Conservation (phyloP, 495 filamentous ascomycete species). For the Lophiotrema nucula region DNA sequence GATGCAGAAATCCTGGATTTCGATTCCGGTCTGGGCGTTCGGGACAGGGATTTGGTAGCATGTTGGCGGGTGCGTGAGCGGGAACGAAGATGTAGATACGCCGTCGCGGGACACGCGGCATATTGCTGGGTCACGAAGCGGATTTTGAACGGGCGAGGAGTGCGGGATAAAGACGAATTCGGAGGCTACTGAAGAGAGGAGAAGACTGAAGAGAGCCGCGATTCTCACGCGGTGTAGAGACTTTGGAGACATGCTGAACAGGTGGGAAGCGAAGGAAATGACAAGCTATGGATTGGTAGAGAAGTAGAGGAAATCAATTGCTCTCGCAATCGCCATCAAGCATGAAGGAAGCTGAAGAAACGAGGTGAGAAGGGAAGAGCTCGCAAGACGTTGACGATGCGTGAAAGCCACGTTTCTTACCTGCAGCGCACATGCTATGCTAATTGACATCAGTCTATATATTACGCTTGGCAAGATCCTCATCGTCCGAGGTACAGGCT, state of each 20-base stretch:
- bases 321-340: background rate
- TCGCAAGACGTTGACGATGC: background rate
- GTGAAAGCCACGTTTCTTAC: background rate
- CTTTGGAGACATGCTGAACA: background rate
- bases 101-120: background rate
- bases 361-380: too few species aligned
- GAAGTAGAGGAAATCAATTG: background rate
- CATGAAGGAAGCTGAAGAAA: background rate
- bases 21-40: background rate
- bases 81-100: background rate
- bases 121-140: background rate
- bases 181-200: background rate
- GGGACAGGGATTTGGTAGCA: background rate
- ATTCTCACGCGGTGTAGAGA: background rate
- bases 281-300: background rate
- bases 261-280: background rate
- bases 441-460: background rate
- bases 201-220: too few species aligned
- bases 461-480: background rate
- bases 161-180: background rate
- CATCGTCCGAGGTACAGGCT: too few species aligned
- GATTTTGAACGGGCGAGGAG: background rate
- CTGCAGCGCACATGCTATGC: background rate
- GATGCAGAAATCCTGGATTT: slow-evolving; percentile 6
- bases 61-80: background rate